phyloP scores from a whole-genome alignment of 192 early-diverging fungal species.

The Umbelopsis isabellina region DNA sequence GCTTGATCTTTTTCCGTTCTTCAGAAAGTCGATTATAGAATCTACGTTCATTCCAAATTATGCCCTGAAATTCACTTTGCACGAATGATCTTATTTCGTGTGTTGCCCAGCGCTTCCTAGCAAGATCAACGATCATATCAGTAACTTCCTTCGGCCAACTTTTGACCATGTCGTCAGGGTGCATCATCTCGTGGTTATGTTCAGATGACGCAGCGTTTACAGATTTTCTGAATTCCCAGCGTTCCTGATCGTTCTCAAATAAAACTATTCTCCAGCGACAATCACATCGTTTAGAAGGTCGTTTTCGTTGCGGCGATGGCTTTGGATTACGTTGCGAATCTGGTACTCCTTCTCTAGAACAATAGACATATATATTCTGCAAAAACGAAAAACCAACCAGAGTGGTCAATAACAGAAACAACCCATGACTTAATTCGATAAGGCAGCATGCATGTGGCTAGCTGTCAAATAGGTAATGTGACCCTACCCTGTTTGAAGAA shows the following conservation, averaged over 20 bases:
- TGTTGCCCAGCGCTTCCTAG: slow-evolving; percentile 51
- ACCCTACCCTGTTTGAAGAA: slow-evolving; percentile 58
- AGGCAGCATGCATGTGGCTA: slow-evolving; percentile 2
- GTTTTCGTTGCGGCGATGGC: slow-evolving; percentile 52
- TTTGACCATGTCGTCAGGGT: slow-evolving; percentile 54
- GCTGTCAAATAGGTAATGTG: slow-evolving; percentile 10
- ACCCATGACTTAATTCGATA: neutral
- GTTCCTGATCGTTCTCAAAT: slow-evolving; percentile 52
- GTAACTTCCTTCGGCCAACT: slow-evolving; percentile 56
- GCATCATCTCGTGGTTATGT: slow-evolving; percentile 58
- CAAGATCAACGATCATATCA: slow-evolving; percentile 54
- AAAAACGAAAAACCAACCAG: slow-evolving; percentile 8
- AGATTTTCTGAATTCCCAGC: slow-evolving; percentile 62
- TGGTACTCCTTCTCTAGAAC: slow-evolving; percentile 60
- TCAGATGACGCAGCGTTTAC: slow-evolving; percentile 55
- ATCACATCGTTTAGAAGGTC: slow-evolving; percentile 58
- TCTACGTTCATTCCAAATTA: slow-evolving; percentile 60
- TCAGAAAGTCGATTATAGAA: slow-evolving; percentile 60
- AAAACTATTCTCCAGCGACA: slow-evolving; percentile 63
- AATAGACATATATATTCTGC: slow-evolving; percentile 64
- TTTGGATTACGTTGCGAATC: slow-evolving; percentile 57
- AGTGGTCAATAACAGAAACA: slow-evolving; percentile 4
- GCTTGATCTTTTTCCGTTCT: slow-evolving; percentile 51
- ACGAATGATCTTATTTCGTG: slow-evolving; percentile 46
- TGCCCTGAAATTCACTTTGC: slow-evolving; percentile 55